Conservation (phyloP, 2,329 filamentous ascomycete genomes). For the Aspergillus fumigatus region DNA sequence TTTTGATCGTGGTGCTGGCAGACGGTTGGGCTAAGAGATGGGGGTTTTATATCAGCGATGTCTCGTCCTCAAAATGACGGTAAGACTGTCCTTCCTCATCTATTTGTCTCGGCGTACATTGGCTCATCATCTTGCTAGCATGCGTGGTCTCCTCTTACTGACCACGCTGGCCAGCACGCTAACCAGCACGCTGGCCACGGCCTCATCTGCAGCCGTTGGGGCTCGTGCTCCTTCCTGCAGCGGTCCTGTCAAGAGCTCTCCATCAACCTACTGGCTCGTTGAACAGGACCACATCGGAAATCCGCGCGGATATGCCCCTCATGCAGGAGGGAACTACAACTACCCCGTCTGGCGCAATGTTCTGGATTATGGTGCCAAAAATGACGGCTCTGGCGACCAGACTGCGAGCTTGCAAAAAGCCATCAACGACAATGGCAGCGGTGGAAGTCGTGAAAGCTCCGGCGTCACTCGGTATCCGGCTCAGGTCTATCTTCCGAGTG, state of each 20-base stretch:
- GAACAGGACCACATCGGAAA: constrained; percentile 21
- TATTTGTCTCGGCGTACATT: background rate
- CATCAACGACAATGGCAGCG: constrained; percentile 24
- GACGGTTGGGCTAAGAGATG: background rate
- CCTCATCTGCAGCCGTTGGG: constrained; percentile 11
- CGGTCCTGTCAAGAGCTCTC: constrained; percentile 1
- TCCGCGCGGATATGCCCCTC: constrained; percentile 22
- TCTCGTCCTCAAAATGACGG: background rate
- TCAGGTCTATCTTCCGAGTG: constrained; percentile 26
- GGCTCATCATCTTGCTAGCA: constrained; percentile 2
- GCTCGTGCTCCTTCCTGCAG: constrained; percentile 12
- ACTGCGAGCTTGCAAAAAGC: constrained; percentile 21
- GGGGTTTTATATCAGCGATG: background rate
- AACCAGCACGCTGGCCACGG: constrained; percentile 6
- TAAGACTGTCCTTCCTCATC: background rate
- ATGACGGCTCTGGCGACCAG: constrained; percentile 24
- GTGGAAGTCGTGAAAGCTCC: constrained; percentile 21
- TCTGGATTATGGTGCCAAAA: constrained; percentile 20
- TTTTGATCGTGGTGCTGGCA: background rate
- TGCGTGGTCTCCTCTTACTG: constrained; percentile 12
- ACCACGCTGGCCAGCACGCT: constrained; percentile 11
- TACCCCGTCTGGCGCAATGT: constrained; percentile 29
- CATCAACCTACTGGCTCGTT: constrained; percentile 21
- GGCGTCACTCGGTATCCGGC: constrained; percentile 24
- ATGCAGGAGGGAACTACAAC: constrained; percentile 5